Percentiles rank a stretch among this genome's conserved stretches.
These are phyloP conservation scores for Globisporangium nagaii DNA, from an alignment of 352 stramenopile genomes.

Conservation along the genomic window DNA sequence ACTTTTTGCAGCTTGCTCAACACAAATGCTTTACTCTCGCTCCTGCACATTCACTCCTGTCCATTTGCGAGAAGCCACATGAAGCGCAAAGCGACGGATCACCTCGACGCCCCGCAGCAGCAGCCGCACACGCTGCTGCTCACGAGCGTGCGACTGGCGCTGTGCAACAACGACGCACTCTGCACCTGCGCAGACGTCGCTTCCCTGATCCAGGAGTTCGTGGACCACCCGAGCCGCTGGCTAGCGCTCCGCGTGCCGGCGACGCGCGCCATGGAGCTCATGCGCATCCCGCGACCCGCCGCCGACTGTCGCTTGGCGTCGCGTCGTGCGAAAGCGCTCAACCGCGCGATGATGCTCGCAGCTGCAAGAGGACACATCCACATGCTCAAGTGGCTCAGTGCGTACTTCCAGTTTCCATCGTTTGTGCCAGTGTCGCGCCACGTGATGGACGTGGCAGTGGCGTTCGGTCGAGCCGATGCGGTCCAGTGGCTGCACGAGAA, in stretches of 20 bases:
- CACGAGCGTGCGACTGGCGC: slow-evolving; percentile 1
- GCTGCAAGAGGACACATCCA: not conserved
- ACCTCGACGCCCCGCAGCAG: not conserved
- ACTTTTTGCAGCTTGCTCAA: no score
- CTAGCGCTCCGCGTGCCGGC: not conserved
- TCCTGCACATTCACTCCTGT: no score
- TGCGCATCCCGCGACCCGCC: not conserved
- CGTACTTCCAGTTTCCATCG: not conserved
- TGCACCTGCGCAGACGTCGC: not conserved
- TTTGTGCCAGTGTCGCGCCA: slow-evolving; percentile 2
- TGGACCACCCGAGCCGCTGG: slow-evolving; percentile 4
- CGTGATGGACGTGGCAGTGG: slow-evolving; percentile 7
- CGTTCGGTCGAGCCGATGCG: slow-evolving; percentile 6
- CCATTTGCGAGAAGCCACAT: not conserved
- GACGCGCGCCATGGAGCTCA: slow-evolving; percentile 1
- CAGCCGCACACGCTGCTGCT: not conserved
- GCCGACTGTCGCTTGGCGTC: not conserved
- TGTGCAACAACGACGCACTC: not conserved
- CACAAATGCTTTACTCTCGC: no score
- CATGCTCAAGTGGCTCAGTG: slow-evolving; percentile 1
- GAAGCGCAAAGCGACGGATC: not conserved
- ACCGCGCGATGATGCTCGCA: slow-evolving; percentile 6
- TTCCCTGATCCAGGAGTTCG: not conserved
- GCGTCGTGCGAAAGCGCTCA: not conserved
- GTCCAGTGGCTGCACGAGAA: slow-evolving; percentile 34